Evolutionary conservation across 768 basidiomycete genomes (phyloP), one percentile per base, ranked within the genome.

Genomic region (Collybiopsis confluens): DNA sequence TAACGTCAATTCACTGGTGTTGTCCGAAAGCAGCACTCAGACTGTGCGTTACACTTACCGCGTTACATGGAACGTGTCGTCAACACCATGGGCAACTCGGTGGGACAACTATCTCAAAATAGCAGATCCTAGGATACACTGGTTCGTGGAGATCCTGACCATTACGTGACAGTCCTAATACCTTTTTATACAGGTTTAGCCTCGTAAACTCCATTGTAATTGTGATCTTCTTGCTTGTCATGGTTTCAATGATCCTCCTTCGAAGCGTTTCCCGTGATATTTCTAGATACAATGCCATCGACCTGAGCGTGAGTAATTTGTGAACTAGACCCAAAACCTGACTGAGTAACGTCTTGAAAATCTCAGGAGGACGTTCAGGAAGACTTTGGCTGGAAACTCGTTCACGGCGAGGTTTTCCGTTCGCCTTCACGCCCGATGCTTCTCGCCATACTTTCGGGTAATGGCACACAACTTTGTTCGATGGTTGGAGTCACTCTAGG

Each of bases 61-160:
- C 20, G 81, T 98, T 4, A 83, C 83, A 37, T 98, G 92, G 91
- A 81, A 85, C 67, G 78, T 85, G 79, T 95, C 92, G 24, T 82
- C 85, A 56, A 91, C 89, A 10, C 87, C 88, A 49, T 93, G 90
- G 90, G 95, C 93, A 4, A 91, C 94, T 3, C 79, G 96, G 47
- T 98, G 96, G 95, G 96, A 98, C 65, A 88, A 88, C 62, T 98
- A 98, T 65, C 81, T 98, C 18, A 92, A 93, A 61, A 88, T 96
- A 49, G 90, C 93, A 60, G 92, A 95, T 62, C 92, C 92, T 42
- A 83, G 85, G 47, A 97, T 98, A 54, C 96, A 98, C 69, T 96
- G 94, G 91, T 52, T 26, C n/a, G 40, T 23, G 37, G 16, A 13
- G 18, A 21, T 38, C n/a, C 21, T 36, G 4, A 30, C 45, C 18